Conservation (phyloP, 2,329 filamentous ascomycete species). For the Fusarium poae region DNA sequence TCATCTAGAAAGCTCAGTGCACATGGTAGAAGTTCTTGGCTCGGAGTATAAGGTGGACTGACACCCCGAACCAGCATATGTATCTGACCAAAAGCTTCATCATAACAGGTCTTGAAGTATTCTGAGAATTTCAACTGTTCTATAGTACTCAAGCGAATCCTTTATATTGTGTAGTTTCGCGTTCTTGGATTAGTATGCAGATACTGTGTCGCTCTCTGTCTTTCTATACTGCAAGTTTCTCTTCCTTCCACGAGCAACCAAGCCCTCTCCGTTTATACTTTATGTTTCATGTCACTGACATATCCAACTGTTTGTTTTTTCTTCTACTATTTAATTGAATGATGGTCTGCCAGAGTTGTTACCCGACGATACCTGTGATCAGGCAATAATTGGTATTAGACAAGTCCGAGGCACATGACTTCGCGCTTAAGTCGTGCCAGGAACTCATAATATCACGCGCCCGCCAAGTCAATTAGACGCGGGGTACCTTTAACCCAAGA, state of each 20-base stretch:
- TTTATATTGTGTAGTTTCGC: conserved; percentile 6
- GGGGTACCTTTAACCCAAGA: conserved; percentile 5
- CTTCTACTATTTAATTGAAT: conserved; percentile 1
- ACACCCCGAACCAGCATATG: conserved; percentile 57
- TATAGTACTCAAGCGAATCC: conserved; percentile 31
- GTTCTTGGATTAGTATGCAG: neutral
- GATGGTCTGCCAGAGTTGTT: conserved; percentile 34
- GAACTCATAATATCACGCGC: conserved; percentile 29
- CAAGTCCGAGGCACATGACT: conserved; percentile 44
- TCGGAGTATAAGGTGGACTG: conserved; percentile 52
- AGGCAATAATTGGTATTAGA: conserved; percentile 27
- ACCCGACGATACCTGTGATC: conserved; percentile 39
- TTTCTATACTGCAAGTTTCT: neutral
- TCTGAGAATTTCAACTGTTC: neutral
- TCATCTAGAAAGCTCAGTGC: conserved; percentile 53
- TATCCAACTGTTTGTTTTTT: neutral
- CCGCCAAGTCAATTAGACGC: conserved; percentile 28
- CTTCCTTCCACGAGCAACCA: neutral
- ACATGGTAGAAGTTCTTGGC: conserved; percentile 54
- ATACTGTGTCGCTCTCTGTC: neutral
- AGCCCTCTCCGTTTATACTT: conserved; percentile 37
- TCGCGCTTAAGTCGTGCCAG: conserved; percentile 40
- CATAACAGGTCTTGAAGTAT: neutral
- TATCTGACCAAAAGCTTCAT: conserved; percentile 53
- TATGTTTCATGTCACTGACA: neutral